Evolutionary conservation across 768 basidiomycete genomes (phyloP).

Genomic region (Dacryopinax primogenitus): DNA sequence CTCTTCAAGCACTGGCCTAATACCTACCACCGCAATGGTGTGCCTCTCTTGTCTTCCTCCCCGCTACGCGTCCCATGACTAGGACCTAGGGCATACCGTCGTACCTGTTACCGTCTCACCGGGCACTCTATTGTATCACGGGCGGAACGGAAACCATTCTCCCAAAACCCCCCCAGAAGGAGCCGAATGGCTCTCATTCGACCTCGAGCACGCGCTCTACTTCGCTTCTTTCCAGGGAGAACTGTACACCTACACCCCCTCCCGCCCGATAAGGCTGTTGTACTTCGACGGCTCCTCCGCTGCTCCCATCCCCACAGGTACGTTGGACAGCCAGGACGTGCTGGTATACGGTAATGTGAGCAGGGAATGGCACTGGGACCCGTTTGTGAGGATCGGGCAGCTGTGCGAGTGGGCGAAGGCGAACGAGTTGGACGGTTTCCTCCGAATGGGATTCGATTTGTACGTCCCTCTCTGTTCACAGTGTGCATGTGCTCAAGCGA

Average conservation of each 20-base stretch:
- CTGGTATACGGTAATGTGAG: conserved; percentile 18
- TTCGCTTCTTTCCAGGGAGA: conserved; percentile 15
- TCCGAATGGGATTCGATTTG: conserved; percentile 4
- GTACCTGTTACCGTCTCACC: not conserved
- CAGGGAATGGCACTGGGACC: conserved; percentile 7
- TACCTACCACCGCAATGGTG: not conserved
- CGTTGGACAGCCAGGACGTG: conserved; percentile 23
- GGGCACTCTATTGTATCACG: conserved; percentile 20
- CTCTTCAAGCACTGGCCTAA: not conserved
- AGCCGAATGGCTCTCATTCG: conserved; percentile 24
- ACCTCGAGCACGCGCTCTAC: conserved; percentile 22
- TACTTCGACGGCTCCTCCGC: conserved; percentile 20
- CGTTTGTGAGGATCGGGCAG: not conserved
- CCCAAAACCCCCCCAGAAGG: conserved; percentile 13
- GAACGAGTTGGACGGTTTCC: conserved; percentile 6
- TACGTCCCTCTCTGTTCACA: not conserved
- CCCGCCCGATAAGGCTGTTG: conserved; percentile 17
- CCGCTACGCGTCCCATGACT: not conserved
- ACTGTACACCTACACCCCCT: conserved; percentile 20
- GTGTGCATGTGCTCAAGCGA: not conserved
- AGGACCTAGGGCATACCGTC: not conserved
- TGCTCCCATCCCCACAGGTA: conserved; percentile 16
- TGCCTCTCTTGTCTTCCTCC: not conserved
- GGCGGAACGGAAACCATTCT: conserved; percentile 16
- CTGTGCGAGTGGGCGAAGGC: not conserved